Percentiles rank a stretch among this genome's conserved stretches.
Conservation (phyloP, 129 eudicot genomes). For the Cynara cardunculus region DNA sequence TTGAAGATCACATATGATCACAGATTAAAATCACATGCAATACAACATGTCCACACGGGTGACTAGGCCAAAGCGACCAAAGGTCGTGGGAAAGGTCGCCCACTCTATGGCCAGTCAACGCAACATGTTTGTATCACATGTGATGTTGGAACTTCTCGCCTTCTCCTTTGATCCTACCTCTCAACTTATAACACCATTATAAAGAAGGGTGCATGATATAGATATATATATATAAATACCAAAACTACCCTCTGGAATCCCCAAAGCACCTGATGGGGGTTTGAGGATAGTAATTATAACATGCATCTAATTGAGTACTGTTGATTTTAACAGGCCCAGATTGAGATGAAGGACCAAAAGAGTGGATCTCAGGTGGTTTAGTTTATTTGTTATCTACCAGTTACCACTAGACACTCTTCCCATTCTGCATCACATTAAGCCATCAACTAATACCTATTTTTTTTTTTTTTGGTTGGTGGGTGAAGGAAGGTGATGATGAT, state of each 20-base stretch:
- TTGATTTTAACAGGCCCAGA: slow-evolving; percentile 25
- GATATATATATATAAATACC: not conserved
- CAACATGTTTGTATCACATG: not conserved
- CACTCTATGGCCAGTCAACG: too few species aligned
- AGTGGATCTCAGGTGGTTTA: slow-evolving; percentile 33
- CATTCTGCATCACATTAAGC: not conserved
- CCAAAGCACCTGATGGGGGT: not conserved
- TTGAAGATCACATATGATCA: too few species aligned
- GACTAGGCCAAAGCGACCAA: not conserved
- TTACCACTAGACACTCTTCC: not conserved
- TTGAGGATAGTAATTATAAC: not conserved
- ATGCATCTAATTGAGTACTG: not conserved
- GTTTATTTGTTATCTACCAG: not conserved
- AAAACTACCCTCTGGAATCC: not conserved
- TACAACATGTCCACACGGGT: not conserved
- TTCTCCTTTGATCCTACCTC: not conserved
- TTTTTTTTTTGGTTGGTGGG: not conserved
- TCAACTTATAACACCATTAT: not conserved
- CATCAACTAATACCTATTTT: not conserved
- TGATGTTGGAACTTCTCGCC: not conserved
- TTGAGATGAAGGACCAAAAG: slow-evolving; percentile 24
- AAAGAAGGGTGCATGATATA: not conserved
- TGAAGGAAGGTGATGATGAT: slow-evolving; percentile 37
- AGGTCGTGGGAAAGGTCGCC: too few species aligned
- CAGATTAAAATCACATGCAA: not conserved